Evolutionary conservation across 2,329 filamentous ascomycete genomes (phyloP).

Genomic region (Ambrosiella xylebori): DNA sequence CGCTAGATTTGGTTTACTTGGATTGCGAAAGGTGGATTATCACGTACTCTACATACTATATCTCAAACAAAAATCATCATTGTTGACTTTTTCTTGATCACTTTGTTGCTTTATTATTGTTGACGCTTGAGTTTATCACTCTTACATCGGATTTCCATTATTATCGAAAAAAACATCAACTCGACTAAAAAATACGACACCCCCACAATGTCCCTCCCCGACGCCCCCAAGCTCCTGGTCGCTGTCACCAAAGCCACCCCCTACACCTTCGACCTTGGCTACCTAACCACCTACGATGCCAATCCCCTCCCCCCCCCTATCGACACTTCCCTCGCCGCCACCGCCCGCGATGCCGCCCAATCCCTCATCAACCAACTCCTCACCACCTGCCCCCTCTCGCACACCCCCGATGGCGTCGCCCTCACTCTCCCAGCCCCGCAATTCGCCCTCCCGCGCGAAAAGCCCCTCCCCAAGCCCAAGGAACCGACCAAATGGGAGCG

Average conservation of each 20-base stretch:
- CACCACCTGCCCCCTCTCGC: conserved; percentile 64
- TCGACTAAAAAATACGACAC: not conserved
- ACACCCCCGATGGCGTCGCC: conserved; percentile 53
- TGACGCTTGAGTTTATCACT: too few relatives aligned
- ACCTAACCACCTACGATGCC: conserved; percentile 71
- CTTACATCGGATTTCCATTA: not conserved
- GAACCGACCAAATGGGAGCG: conserved; percentile 85
- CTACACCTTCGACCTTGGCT: conserved; percentile 82
- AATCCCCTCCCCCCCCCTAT: conserved; percentile 51
- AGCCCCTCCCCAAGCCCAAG: conserved; percentile 69
- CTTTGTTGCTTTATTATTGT: too few relatives aligned
- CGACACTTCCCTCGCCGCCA: conserved; percentile 52
- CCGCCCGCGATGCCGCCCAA: conserved; percentile 80
- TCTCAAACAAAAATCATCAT: too few relatives aligned
- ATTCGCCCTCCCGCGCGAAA: conserved; percentile 71
- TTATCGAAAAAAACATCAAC: not conserved
- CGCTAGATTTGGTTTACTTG: not conserved
- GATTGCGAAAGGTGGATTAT: not conserved
- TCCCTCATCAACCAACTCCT: conserved; percentile 87
- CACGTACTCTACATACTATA: too few relatives aligned
- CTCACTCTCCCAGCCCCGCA: conserved; percentile 55
- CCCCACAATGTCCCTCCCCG: conserved; percentile 21
- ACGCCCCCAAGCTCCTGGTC: conserved; percentile 37
- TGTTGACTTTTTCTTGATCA: too few relatives aligned
- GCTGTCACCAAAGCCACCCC: conserved; percentile 68